Evolutionary conservation across 805 yeast species (phyloP), one percentile per base, ranked within the genome.

Genomic region (Saccharomycopsis guyanensis): DNA sequence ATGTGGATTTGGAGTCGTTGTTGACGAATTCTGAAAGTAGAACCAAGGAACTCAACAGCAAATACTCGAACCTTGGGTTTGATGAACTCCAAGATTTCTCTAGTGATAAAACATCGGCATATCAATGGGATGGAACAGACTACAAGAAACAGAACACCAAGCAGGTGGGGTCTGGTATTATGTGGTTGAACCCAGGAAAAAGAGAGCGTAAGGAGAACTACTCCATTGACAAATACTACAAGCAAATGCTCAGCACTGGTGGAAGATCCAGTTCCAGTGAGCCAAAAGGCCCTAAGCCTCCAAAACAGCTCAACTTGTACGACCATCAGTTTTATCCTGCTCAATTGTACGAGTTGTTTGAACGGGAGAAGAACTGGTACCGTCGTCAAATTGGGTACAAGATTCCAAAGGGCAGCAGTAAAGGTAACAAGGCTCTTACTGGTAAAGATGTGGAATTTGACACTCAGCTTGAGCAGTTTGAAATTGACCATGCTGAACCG

Each of bases 241-340:
- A 82, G 61, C 91, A 80, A 58, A 88, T 82, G 7, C 66, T 89
- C 56, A 78, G 80, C 55, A 75, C 87, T 1, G 87, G 91, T 4
- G 79, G 83, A 40, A 71, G 84, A 56, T 60, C 80, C 0, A 56
- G 69, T 31, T 41, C 64, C 0, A 56, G 60, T 5, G 66, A 68
- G 43, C 69, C 71, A 38, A 69, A 75, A 7, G 83, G 82, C 1
- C 93, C 95, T 15, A 76, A 75, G 52, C 86, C 94, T 38, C 97
- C 97, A 32, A 86, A 82, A 58, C 93, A 86, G 56, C 68, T 85
- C 50, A 80, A 78, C 49, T 70, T 86, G 34, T 86, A 83, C 59
- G 96, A 93, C 59, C 96, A 89, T 64, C 98, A 93, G 63, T 86
- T 93, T 57, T 86, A 75, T 61, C 87, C 95, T 1, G 72, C 80